Evolutionary conservation across 352 stramenopile genomes (phyloP).

Genomic region (Halophytophthora batemanensis): DNA sequence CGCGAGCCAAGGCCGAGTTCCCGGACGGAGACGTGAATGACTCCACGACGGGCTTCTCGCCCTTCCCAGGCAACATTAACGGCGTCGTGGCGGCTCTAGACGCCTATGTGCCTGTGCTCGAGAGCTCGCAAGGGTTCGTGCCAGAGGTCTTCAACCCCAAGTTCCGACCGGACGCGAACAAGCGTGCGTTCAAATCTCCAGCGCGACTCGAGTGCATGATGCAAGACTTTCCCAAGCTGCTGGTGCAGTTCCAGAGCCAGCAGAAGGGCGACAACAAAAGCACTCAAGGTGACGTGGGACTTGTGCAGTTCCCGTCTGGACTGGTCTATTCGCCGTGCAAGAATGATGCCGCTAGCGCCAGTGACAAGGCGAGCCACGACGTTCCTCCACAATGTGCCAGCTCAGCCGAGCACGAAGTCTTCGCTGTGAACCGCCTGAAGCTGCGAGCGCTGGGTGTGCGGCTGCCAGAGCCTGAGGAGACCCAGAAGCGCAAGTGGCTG

Average conservation of each 20-base stretch:
- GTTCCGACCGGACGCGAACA: slow-evolving; percentile 25
- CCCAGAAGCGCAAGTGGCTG: slow-evolving; percentile 31
- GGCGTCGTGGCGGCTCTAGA: slow-evolving; percentile 53
- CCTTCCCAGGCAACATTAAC: slow-evolving; percentile 78
- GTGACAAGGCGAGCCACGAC: slow-evolving; percentile 43
- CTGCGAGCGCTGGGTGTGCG: slow-evolving; percentile 26
- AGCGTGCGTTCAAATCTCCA: slow-evolving; percentile 54
- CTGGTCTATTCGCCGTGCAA: slow-evolving; percentile 79
- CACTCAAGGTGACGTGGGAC: slow-evolving; percentile 23
- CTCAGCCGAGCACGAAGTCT: slow-evolving; percentile 66
- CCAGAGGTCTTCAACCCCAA: slow-evolving; percentile 79
- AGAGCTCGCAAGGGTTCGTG: slow-evolving; percentile 47
- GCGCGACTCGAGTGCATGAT: slow-evolving; percentile 79
- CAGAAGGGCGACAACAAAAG: slow-evolving; percentile 12
- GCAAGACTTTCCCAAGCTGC: slow-evolving; percentile 70
- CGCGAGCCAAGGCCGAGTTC: slow-evolving; percentile 35
- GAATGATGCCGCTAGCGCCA: slow-evolving; percentile 58
- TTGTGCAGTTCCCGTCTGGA: slow-evolving; percentile 51
- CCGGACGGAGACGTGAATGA: slow-evolving; percentile 65
- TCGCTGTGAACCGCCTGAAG: slow-evolving; percentile 43
- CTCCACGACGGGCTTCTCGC: slow-evolving; percentile 43
- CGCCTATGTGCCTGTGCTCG: slow-evolving; percentile 47
- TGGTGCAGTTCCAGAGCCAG: slow-evolving; percentile 32
- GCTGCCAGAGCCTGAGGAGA: slow-evolving; percentile 10
- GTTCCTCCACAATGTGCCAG: slow-evolving; percentile 62